Percentiles rank a stretch among this genome's conserved stretches.
Evolutionary conservation across 345 rosid species (phyloP).

Genomic region (Microthlaspi erraticum): DNA sequence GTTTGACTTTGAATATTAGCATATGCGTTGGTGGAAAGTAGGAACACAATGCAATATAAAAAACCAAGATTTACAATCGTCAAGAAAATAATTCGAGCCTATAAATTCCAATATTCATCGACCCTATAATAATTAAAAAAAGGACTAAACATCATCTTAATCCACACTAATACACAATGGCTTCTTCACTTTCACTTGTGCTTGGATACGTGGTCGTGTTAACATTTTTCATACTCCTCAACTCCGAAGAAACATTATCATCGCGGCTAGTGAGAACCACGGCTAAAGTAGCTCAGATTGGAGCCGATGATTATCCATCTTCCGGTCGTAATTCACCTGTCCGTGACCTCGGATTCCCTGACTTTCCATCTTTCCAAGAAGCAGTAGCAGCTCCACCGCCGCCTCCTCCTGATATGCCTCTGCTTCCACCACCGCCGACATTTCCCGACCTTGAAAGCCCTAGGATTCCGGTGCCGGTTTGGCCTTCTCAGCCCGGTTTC

Average conservation of each 20-base stretch:
- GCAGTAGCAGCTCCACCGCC: conserved; percentile 13
- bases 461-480: conserved; percentile 25
- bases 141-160: background rate
- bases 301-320: conserved; percentile 47
- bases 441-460: conserved; percentile 23
- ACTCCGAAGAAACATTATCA: conserved; percentile 21
- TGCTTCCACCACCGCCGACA: conserved; percentile 13
- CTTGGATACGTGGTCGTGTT: conserved; percentile 33
- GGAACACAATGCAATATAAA: conserved; percentile 43
- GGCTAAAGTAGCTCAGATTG: conserved; percentile 28
- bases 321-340: conserved; percentile 40
- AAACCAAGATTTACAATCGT: conserved; percentile 2
- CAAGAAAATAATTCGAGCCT: conserved; percentile 10
- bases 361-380: conserved; percentile 37
- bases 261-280: conserved; percentile 28
- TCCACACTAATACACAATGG: conserved; percentile 21
- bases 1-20: conserved; percentile 38
- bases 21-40: conserved; percentile 39
- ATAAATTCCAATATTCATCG: conserved; percentile 22
- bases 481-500: conserved; percentile 37
- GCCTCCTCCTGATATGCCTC: conserved; percentile 22
- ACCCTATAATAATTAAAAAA: background rate
- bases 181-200: conserved; percentile 21
- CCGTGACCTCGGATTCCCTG: conserved; percentile 39
- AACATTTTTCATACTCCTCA: conserved; percentile 10